phyloP scores from a whole-genome alignment of 331 rosid genomes.

The Prunus yedoensis region DNA sequence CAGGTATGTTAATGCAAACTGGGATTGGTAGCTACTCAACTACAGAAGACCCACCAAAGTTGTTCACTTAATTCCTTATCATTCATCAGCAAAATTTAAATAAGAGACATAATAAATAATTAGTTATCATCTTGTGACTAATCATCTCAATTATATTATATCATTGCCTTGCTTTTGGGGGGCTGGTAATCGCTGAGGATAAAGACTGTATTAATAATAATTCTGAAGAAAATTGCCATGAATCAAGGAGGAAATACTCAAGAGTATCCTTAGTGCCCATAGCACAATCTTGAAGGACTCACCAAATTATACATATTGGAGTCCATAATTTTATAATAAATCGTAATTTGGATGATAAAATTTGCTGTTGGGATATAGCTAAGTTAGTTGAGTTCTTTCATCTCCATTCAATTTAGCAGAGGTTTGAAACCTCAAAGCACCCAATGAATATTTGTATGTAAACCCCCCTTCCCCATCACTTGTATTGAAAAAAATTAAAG shows the following conservation, averaged over 20 bases:
- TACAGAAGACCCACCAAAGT: conserved; percentile 18
- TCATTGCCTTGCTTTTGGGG: conserved; percentile 35
- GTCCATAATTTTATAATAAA: no score
- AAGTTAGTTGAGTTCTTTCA: no score
- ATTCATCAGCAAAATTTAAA: conserved; percentile 24
- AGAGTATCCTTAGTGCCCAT: no score
- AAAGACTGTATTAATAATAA: conserved; percentile 21
- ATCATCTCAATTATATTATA: conserved; percentile 42
- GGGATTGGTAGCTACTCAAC: conserved; percentile 12
- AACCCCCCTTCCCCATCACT: no score
- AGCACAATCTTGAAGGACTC: no score
- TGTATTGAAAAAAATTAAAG: no score
- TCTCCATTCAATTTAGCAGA: rapidly evolving
- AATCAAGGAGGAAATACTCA: conserved; percentile 22
- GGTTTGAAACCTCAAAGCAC: no score
- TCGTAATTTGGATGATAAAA: no score
- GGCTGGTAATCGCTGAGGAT: conserved; percentile 22
- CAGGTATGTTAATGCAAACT: conserved; percentile 11
- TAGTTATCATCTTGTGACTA: conserved; percentile 39
- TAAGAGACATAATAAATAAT: conserved; percentile 34
- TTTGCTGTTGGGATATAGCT: no score
- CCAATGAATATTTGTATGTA: no score
- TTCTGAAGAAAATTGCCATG: conserved; percentile 34
- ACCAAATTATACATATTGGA: no score
- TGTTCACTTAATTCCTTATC: conserved; percentile 22